Percentiles rank a stretch among this genome's conserved stretches.
Evolutionary conservation across 345 rosid species (phyloP).

Genomic region (Adansonia digitata): DNA sequence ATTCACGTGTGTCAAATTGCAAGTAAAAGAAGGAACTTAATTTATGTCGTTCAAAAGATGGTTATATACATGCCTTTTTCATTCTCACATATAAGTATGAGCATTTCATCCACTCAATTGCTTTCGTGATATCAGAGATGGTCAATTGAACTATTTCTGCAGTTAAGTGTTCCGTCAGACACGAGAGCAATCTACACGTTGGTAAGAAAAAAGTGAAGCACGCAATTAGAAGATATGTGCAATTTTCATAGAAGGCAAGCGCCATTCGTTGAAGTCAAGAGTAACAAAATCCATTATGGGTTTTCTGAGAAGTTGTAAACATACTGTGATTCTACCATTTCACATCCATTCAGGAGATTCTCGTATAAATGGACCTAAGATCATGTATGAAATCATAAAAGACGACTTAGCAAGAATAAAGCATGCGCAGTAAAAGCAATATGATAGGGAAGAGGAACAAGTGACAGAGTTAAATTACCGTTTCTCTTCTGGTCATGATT

Average conservation of each 20-base stretch:
- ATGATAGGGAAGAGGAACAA: conserved; percentile 9
- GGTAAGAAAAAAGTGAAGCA: conserved; percentile 20
- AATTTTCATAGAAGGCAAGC: neutral
- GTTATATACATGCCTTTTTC: conserved; percentile 61
- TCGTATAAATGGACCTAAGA: conserved; percentile 86
- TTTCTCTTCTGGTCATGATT: conserved; percentile 91
- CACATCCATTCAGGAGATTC: conserved; percentile 86
- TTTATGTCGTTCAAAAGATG: conserved; percentile 3
- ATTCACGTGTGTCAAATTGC: conserved; percentile 8
- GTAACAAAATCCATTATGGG: conserved; percentile 6
- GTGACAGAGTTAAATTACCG: conserved; percentile 42
- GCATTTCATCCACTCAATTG: conserved; percentile 98
- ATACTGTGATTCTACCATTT: conserved; percentile 95
- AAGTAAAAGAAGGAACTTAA: conserved; percentile 1
- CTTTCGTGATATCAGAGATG: conserved; percentile 69
- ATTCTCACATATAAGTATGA: conserved; percentile 85
- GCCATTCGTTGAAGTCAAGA: neutral
- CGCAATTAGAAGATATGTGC: conserved; percentile 5
- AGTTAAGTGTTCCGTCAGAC: conserved; percentile 87
- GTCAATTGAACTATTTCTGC: conserved; percentile 98
- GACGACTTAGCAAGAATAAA: conserved; percentile 12
- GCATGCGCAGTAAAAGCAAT: conserved; percentile 16
- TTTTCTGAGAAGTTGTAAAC: conserved; percentile 28
- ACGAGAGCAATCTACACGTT: conserved; percentile 76
- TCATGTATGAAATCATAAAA: conserved; percentile 21